Base-by-base conservation (phyloP, 208 protist species). In the Strigomonas galati region DNA sequence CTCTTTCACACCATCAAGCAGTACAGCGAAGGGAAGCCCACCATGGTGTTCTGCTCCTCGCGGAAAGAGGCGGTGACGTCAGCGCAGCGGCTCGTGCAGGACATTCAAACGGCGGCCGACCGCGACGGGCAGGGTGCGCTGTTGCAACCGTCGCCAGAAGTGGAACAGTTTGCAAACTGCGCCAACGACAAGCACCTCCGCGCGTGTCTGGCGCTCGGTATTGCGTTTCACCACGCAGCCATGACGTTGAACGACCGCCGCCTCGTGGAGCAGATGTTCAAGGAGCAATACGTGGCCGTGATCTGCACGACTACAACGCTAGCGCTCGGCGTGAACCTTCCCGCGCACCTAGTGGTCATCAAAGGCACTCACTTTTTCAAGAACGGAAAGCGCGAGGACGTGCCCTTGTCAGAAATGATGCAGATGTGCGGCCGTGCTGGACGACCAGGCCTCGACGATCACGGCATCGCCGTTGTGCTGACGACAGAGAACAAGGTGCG, bases 341-440 rank as follows among this genome's bases (percentile, higher is more conserved):
- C 96, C 0, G 94, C 92, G 1, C 87, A 93, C 35, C 74, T 97
- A 10, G 96, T 98, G 0, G 76, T 98, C 1, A 72, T 98, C 37
- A 95, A 99, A 74, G 99, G 99, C 23, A 99, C 98, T 1, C 98
- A 99, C 52, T 99, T 95, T 81, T 99, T 97, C 68, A 98, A 99
- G 71, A 87, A 81, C 32, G 97, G 97, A 48, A 81, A 82, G 26
- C 74, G 88, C 15, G 85, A 92, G 55, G 98, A 99, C 76, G 69
- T 99, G 0, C 91, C 84, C 0, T 67, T 95, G 15, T 85, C 99
- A 4, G 99, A 99, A 75, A 89, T 99, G 2, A 92, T 99, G 66
- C 99, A 99, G 79, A 99, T 99, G 98, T 89, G 99, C 31, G 96
- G 96, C 0, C 76, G 96, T 17, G 93, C 96, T 0, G 96, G 96